A percentile compares a stretch with the other conserved stretches of the same genome.
Evolutionary conservation across 1,284 basidiomycete species (phyloP).

Genomic region (Leccinum pallidistipes): DNA sequence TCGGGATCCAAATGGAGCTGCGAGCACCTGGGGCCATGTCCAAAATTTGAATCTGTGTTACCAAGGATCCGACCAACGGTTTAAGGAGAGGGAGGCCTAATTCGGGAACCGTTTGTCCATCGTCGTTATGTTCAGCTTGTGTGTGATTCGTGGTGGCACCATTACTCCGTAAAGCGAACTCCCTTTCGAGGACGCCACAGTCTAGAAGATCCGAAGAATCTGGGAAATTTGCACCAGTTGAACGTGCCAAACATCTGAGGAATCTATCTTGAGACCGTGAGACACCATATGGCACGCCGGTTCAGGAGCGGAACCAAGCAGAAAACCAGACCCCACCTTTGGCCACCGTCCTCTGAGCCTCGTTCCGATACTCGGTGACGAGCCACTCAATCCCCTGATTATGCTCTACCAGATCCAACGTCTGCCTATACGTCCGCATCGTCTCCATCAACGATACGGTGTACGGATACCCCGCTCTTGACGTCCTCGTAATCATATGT

Average conservation of each 20-base stretch:
- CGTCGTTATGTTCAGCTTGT: background rate
- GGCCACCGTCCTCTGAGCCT: too few relatives aligned
- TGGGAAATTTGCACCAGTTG: background rate
- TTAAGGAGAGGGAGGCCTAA: background rate
- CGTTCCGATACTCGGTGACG: too few relatives aligned
- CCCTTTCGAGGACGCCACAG: background rate
- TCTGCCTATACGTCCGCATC: too few relatives aligned
- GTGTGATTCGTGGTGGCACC: background rate
- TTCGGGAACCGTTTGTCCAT: background rate
- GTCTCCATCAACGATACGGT: too few relatives aligned
- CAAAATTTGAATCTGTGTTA: background rate
- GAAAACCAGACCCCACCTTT: too few relatives aligned
- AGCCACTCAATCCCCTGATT: too few relatives aligned
- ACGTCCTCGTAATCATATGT: too few relatives aligned
- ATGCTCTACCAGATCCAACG: too few relatives aligned
- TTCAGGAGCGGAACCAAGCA: too few relatives aligned
- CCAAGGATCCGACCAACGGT: background rate
- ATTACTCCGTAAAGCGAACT: background rate
- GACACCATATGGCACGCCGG: background rate
- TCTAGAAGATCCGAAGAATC: background rate
- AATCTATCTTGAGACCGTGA: background rate
- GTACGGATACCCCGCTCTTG: too few relatives aligned
- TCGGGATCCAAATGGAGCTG: background rate
- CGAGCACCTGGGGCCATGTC: background rate
- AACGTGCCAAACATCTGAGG: slow-evolving; percentile 9